Evolutionary conservation across 2,329 filamentous ascomycete genomes (phyloP), one percentile per base, ranked within the genome.

Genomic region (Pestalotiopsis fici): DNA sequence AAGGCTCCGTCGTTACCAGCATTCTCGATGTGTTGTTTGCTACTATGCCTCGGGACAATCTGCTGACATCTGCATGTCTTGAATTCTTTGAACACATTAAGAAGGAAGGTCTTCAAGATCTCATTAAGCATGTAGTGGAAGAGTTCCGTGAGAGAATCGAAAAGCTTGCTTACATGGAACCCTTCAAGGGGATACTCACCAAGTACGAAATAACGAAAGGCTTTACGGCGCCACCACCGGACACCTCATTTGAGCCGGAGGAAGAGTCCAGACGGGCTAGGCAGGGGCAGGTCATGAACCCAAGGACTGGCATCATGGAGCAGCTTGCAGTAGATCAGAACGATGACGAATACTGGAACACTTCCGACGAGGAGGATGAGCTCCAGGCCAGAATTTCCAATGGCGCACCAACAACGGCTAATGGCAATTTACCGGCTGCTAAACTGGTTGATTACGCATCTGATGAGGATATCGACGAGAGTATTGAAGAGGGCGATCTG

Each of bases 311-410:
- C 71, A 74, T 85, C 57, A 87, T 97, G 77, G 93, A 93, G 75
- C 94, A 97, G 65, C 78, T 88, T 11, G 70, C 79, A 0, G 87
- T 95, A 75, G 95, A 98, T 76, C 86, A 91, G 5, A 90, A 91
- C 12, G 93, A 98, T 78, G 95, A 98, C 74, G 94, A 95, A 56
- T 99, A 98, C 79, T 98, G 97, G 87, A 95, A 97, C 74, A 89
- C 88, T 0, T 94, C 93, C 0, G 95, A 98, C 73, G 93, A 96
- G 59, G 92, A 95, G 68, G 94, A 97, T 6, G 93, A 94, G 65
- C 72, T 79, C 72, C 77, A 81, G 69, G 71, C 74, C 71, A 73
- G 74, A 63, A 69, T 74, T 21, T 76, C 74, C 57, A 77, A 75
- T 65, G n/a, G n/a, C 81, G 76, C 67, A 72, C 73, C 9, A n/a